Evolutionary conservation across 2,329 filamentous ascomycete genomes (phyloP).

Genomic region (Sarocladiaceae sp.): DNA sequence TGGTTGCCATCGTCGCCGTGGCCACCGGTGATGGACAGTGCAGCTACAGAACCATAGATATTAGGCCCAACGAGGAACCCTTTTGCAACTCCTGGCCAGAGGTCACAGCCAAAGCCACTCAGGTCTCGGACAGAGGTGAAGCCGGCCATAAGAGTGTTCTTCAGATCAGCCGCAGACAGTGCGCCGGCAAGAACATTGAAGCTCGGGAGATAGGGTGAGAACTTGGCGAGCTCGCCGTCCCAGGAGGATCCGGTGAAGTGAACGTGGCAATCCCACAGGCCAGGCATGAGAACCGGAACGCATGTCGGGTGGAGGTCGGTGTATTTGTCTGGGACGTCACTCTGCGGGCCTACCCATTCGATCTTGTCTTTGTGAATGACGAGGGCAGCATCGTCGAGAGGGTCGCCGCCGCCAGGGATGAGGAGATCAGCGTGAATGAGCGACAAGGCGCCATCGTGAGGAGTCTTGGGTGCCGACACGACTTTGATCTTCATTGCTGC

Average conservation of each 20-base stretch:
- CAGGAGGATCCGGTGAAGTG: conserved; percentile 33
- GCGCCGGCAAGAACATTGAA: conserved; percentile 29
- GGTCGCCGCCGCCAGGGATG: conserved; percentile 40
- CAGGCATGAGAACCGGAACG: conserved; percentile 39
- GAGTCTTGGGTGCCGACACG: no score
- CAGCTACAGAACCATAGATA: conserved; percentile 36
- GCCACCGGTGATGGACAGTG: conserved; percentile 39
- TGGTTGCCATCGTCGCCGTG: conserved; percentile 38
- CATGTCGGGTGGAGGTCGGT: conserved; percentile 19
- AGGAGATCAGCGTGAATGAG: conserved; percentile 29
- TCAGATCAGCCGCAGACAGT: conserved; percentile 32
- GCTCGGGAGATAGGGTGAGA: conserved; percentile 19
- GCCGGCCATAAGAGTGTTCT: conserved; percentile 35
- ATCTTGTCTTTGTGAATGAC: conserved; percentile 33
- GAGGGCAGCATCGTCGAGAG: conserved; percentile 31
- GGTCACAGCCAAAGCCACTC: conserved; percentile 36
- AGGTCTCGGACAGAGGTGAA: conserved; percentile 44
- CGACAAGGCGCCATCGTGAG: no score
- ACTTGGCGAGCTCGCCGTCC: conserved; percentile 12
- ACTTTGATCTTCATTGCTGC: no score
- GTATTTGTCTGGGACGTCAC: conserved; percentile 26
- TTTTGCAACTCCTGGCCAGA: conserved; percentile 32
- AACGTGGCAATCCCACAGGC: conserved; percentile 44
- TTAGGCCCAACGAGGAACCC: conserved; percentile 37
- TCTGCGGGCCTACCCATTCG: conserved; percentile 28